Evolutionary conservation across 805 yeast genomes (phyloP).

Genomic region (Candida chauliodis): DNA sequence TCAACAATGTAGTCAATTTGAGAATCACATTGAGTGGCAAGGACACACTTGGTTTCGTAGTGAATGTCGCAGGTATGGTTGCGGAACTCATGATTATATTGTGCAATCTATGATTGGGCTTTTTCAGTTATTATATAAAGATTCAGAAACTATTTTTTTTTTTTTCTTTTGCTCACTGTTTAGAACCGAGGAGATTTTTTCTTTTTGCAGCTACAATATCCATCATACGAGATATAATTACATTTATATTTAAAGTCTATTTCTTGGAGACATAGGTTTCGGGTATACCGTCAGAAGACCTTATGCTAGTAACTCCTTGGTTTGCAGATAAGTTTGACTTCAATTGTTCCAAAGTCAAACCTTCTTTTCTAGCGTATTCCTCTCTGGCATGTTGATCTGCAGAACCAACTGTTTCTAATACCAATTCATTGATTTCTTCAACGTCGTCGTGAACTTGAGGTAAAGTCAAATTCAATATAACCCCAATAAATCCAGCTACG

Average conservation of each 20-base stretch:
- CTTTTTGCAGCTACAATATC: background rate
- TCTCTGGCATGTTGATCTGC: conserved; percentile 36
- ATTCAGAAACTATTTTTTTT: background rate
- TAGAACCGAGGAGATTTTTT: background rate
- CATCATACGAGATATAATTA: background rate
- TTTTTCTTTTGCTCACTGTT: background rate
- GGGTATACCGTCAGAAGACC: conserved; percentile 6
- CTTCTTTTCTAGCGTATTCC: conserved; percentile 29
- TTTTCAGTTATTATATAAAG: too few relatives aligned
- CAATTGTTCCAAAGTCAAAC: conserved; percentile 20
- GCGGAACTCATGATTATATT: background rate
- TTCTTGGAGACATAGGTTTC: background rate
- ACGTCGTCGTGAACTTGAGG: conserved; percentile 54
- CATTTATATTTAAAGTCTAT: background rate
- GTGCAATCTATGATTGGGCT: background rate
- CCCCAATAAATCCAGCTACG: conserved; percentile 61
- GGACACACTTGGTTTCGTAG: conserved; percentile 2
- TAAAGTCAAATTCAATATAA: conserved; percentile 56
- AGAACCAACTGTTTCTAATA: conserved; percentile 40
- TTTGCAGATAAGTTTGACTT: background rate
- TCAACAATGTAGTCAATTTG: conserved; percentile 22
- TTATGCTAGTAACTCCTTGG: conserved; percentile 3
- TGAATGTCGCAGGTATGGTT: background rate
- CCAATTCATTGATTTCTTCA: conserved; percentile 45
- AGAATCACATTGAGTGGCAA: conserved; percentile 9